Evolutionary conservation across 495 filamentous ascomycete genomes (phyloP).

Genomic region (Friedmanniomyces simplex): DNA sequence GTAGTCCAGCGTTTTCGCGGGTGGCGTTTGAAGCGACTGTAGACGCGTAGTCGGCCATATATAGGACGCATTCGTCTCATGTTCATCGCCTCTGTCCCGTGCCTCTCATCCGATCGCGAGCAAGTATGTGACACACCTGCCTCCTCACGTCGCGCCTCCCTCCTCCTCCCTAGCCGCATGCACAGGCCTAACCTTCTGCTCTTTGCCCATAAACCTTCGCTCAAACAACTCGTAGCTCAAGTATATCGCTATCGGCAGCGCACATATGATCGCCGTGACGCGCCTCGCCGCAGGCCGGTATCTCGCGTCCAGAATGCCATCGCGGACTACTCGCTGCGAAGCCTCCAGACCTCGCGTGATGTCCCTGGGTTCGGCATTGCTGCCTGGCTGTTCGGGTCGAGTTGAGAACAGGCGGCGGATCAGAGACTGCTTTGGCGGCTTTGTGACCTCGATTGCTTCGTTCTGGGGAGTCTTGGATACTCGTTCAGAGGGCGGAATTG

Average conservation of each 20-base stretch:
- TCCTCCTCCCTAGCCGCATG: background rate
- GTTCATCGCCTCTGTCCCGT: no score
- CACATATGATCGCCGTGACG: background rate
- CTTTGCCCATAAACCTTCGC: conserved; percentile 8
- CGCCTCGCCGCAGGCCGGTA: conserved; percentile 10
- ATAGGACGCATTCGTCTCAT: no score
- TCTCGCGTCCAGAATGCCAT: conserved; percentile 9
- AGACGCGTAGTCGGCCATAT: no score
- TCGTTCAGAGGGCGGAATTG: background rate
- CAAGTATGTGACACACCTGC: background rate
- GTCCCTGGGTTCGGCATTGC: conserved; percentile 2
- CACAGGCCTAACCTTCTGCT: conserved; percentile 3
- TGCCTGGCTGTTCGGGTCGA: background rate
- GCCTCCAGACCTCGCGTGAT: conserved; percentile 2
- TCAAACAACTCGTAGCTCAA: conserved; percentile 6
- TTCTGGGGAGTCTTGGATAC: background rate
- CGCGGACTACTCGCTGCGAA: background rate
- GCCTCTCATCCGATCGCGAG: no score
- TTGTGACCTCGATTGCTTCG: background rate
- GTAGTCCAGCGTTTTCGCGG: background rate
- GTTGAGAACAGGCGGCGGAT: background rate
- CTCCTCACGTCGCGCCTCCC: background rate
- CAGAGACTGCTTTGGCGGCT: background rate
- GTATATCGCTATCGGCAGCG: conserved; percentile 6
- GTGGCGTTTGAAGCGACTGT: no score